Percentiles rank a stretch among this genome's conserved stretches.
Evolutionary conservation across 257 asterid genomes (phyloP).

Genomic region (Cinchona pubescens): DNA sequence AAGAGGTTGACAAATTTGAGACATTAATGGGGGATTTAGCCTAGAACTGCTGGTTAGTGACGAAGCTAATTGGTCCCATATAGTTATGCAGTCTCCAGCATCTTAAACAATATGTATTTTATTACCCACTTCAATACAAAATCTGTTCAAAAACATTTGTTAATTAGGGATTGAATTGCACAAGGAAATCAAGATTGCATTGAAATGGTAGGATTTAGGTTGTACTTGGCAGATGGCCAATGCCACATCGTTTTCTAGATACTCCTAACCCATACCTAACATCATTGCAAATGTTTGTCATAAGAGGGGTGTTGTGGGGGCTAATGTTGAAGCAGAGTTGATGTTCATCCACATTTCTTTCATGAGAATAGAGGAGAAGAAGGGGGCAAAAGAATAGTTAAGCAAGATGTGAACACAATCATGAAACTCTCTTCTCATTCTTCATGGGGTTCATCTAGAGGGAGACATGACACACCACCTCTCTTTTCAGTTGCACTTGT

Average conservation of each 20-base stretch:
- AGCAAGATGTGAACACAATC: conserved; percentile 38
- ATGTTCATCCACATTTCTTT: conserved; percentile 22
- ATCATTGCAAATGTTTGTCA: conserved; percentile 15
- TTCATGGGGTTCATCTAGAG: conserved; percentile 32
- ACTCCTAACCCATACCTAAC: conserved; percentile 33
- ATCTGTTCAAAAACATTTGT: not conserved
- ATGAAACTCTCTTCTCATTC: conserved; percentile 34
- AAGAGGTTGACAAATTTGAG: not conserved
- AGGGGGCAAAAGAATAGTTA: conserved; percentile 30
- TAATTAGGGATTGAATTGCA: not conserved
- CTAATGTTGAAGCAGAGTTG: conserved; percentile 8
- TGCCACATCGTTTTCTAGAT: conserved; percentile 26
- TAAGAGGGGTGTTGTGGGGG: conserved; percentile 11
- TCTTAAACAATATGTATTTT: not conserved
- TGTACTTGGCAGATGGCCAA: conserved; percentile 10
- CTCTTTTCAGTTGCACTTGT: conserved; percentile 28
- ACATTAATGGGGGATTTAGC: conserved; percentile 8
- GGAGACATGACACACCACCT: conserved; percentile 40
- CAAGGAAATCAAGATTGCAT: not conserved
- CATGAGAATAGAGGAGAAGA: conserved; percentile 3
- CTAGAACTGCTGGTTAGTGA: not conserved
- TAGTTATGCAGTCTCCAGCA: conserved; percentile 2
- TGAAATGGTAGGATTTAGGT: not conserved
- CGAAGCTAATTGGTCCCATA: conserved; percentile 13
- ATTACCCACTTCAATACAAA: not conserved